phyloP scores from a whole-genome alignment of 192 early-diverging fungal genomes.

The Coemansia sp. region DNA sequence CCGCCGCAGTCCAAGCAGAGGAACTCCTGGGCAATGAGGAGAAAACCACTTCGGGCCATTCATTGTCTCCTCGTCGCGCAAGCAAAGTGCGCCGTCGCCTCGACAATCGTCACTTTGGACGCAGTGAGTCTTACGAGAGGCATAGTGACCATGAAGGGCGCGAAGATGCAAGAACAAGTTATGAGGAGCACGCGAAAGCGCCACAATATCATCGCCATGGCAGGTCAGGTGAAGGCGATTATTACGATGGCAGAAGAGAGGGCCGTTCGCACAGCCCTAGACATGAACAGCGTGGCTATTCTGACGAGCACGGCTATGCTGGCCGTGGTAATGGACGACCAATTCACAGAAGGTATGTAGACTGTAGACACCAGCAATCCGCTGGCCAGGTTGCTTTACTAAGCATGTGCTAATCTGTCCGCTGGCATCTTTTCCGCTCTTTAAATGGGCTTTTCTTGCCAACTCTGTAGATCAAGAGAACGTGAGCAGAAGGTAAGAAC shows the following conservation, averaged over 20 bases:
- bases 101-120: constrained; percentile 37
- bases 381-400: background rate
- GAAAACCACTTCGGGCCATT: background rate
- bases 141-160: constrained; percentile 1
- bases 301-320: background rate
- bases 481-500: no score
- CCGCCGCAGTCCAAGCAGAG: constrained; percentile 25
- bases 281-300: background rate
- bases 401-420: background rate
- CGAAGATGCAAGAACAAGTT: background rate
- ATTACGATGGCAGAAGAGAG: constrained; percentile 2
- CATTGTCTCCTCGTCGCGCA: constrained; percentile 23
- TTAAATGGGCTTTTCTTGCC: no score
- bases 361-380: no score
- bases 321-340: no score
- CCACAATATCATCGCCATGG: background rate
- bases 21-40: constrained; percentile 4
- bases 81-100: constrained; percentile 30
- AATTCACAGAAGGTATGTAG: no score
- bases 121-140: constrained; percentile 27
- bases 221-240: background rate
- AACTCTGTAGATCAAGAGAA: no score
- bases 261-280: constrained; percentile 31
- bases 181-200: background rate
- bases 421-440: background rate